These are phyloP conservation scores for Typha latifolia DNA, from an alignment of 176 grass and related monocot genomes.

Conservation along the genomic window DNA sequence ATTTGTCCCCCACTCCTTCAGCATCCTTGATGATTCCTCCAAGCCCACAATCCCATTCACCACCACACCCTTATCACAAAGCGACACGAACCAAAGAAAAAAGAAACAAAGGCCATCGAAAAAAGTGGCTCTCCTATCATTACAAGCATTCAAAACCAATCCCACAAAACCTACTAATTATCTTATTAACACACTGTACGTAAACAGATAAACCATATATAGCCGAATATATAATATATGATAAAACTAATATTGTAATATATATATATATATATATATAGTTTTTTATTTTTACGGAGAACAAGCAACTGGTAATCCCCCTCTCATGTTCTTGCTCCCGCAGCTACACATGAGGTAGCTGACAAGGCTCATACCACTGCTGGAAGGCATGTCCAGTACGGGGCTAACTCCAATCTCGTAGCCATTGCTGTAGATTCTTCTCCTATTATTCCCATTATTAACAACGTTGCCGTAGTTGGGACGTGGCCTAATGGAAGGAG, in stretches of 20 bases:
- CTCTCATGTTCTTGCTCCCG: constrained; percentile 10
- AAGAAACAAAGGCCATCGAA: background rate
- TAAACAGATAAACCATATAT: background rate
- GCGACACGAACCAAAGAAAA: background rate
- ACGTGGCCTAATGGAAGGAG: background rate
- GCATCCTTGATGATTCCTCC: constrained; percentile 4
- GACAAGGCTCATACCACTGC: background rate
- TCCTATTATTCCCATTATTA: background rate
- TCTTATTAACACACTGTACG: too few species aligned
- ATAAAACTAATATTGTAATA: background rate
- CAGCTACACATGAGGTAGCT: constrained; percentile 12
- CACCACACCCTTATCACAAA: background rate
- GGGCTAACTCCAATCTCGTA: constrained; percentile 12
- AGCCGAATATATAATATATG: background rate
- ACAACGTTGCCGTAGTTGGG: background rate
- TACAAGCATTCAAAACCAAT: background rate
- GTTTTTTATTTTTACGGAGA: too few species aligned
- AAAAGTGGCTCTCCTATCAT: constrained; percentile 12
- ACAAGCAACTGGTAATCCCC: background rate
- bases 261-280: too few species aligned
- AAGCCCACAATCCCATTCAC: background rate
- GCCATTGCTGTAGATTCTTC: background rate
- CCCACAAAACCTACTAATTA: background rate
- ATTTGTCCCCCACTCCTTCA: constrained; percentile 4
- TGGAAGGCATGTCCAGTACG: constrained; percentile 9